Evolutionary conservation across 495 filamentous ascomycete species (phyloP).

Genomic region (Penicillium taxi): DNA sequence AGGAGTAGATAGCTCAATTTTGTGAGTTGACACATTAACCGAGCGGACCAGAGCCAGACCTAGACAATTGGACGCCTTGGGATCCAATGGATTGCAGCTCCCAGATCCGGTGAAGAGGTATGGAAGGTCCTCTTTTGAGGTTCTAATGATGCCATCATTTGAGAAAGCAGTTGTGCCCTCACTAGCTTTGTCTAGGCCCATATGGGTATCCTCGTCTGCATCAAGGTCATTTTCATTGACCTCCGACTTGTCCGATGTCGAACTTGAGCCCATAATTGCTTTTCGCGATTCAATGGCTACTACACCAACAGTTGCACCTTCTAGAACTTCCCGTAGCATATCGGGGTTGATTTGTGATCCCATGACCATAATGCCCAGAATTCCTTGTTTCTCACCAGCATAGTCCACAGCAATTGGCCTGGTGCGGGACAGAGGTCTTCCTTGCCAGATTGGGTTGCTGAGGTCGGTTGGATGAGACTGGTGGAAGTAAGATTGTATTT

Average conservation of each 20-base stretch:
- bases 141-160: conserved; percentile 20
- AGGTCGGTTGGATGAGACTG: conserved; percentile 28
- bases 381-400: conserved; percentile 40
- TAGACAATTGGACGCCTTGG: conserved; percentile 36
- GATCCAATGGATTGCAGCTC: conserved; percentile 34
- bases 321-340: conserved; percentile 43
- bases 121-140: conserved; percentile 29
- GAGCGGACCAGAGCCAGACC: conserved; percentile 47
- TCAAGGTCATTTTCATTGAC: too few relatives aligned
- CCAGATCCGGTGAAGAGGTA: conserved; percentile 37
- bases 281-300: conserved; percentile 43
- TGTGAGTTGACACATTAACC: conserved; percentile 30
- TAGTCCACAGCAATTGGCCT: conserved; percentile 52
- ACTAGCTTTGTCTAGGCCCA: conserved; percentile 18
- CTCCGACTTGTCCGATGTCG: too few relatives aligned
- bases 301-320: conserved; percentile 52
- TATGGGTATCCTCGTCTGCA: conserved; percentile 19
- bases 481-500: conserved; percentile 75
- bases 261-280: conserved; percentile 23
- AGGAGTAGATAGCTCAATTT: conserved; percentile 42
- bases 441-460: conserved; percentile 38
- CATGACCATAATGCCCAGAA: conserved; percentile 46
- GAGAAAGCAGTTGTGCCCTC: conserved; percentile 1
- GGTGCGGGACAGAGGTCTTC: conserved; percentile 37
- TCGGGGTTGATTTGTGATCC: conserved; percentile 41